A percentile compares a stretch with the other conserved stretches of the same genome.
Evolutionary conservation across 2,329 filamentous ascomycete species (phyloP).

Genomic region (Sporothrix pseudoabietina): DNA sequence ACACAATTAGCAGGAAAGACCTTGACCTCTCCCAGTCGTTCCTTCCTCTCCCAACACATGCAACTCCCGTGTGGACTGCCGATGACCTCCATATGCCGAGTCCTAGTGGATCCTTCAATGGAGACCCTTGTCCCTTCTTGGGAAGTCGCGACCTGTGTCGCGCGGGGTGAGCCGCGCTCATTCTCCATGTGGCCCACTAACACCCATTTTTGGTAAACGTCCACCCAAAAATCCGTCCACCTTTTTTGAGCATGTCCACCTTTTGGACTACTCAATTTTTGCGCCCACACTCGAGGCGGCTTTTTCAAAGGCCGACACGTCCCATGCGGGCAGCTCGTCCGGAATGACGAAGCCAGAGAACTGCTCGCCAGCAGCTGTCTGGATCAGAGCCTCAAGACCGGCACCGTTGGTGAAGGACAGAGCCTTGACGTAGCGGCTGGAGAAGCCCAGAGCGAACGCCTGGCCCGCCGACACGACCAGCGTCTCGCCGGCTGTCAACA

Average conservation of each 20-base stretch:
- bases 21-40: too few species aligned
- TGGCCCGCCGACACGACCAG: slow-evolving; percentile 1
- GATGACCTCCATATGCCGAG: neutral
- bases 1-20: neutral
- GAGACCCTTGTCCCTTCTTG: too few species aligned
- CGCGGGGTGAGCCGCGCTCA: neutral
- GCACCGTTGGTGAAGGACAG: slow-evolving; percentile 18
- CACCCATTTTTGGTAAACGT: neutral
- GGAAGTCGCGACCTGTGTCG: neutral
- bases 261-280: neutral
- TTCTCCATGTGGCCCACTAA: slow-evolving; percentile 12
- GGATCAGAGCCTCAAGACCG: slow-evolving; percentile 7
- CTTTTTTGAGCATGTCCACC: neutral
- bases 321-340: neutral
- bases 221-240: neutral
- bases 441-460: slow-evolving; percentile 15
- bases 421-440: slow-evolving; percentile 10
- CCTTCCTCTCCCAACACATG: neutral
- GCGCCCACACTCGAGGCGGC: neutral
- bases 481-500: neutral
- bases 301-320: neutral
- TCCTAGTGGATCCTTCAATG: neutral
- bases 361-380: neutral
- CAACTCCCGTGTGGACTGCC: neutral
- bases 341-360: slow-evolving; percentile 6